Evolutionary conservation across 495 filamentous ascomycete genomes (phyloP), one percentile per base, ranked within the genome.

Genomic region (Trichoderma orchidacearum): DNA sequence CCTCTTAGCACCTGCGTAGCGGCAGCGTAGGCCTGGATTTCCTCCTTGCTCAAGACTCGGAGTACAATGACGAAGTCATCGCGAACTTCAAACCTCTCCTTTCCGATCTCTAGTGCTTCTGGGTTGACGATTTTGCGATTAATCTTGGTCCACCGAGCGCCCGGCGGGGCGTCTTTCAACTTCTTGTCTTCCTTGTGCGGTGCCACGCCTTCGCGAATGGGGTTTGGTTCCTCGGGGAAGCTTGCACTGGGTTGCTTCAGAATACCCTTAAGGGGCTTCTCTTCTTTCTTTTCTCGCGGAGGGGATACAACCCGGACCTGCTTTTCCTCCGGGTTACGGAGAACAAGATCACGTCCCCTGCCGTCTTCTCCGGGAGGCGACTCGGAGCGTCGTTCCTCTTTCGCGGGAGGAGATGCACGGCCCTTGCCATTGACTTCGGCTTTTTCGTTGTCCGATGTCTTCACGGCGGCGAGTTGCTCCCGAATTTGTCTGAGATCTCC

Each of bases 121-220:
- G 89, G 88, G 61, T 90, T 95, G 61, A 95, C 89, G 54, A 92
- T 75, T 54, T 83, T 79, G 28, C 89, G 80, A 67, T 84, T 85
- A 64, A 95, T 87, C 75, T 91, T 95, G 35, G 89, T 95, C 89
- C 89, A 95, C 45, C 87, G 78, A 3, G 89, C 89, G 31, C 83
- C 85, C 0, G 82, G 73, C 5, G 89, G 89, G 55, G 92, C 87
- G 23, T 83, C 70, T 61, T 76, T 78, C 59, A 83, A 74, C 66
- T 85, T 85, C 68, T 88, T 88, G 51, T 86, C 83, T 54, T 90
- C 87, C 68, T 92, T 93, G 64, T 90, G 78, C 15, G 89, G 89
- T 3, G 88, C 87, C 13, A 93, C 89, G n/a, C 89, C 89, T 64
- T 94, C 89, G 27, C 89, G 74, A n/a, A 91, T 79, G 0, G 85